phyloP scores from a whole-genome alignment of 805 yeast species.

The Torulaspora gathmanii region DNA sequence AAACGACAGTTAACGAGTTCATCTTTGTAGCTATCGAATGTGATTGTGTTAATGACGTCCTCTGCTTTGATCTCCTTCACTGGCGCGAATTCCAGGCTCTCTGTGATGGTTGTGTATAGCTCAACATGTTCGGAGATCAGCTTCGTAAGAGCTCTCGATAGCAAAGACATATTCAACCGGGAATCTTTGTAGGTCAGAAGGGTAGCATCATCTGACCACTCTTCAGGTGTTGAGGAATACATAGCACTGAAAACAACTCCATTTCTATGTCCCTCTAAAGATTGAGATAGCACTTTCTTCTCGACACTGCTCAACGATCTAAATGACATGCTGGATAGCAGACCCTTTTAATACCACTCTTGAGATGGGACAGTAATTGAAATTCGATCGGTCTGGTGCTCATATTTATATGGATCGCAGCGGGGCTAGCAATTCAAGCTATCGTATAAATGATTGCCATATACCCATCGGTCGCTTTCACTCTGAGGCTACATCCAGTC shows the following conservation, averaged over 20 bases:
- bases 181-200: slow-evolving; percentile 20
- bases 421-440: background rate
- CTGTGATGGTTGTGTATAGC: slow-evolving; percentile 25
- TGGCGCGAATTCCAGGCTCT: slow-evolving; percentile 22
- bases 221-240: slow-evolving; percentile 16
- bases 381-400: background rate
- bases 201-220: slow-evolving; percentile 27
- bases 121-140: slow-evolving; percentile 25
- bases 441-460: background rate
- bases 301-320: slow-evolving; percentile 29
- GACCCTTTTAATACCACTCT: background rate
- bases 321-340: slow-evolving; percentile 16
- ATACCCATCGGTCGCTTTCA: background rate
- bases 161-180: slow-evolving; percentile 14
- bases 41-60: slow-evolving; percentile 26
- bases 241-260: slow-evolving; percentile 29
- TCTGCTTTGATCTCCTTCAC: slow-evolving; percentile 17
- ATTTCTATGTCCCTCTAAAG: slow-evolving; percentile 23
- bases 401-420: background rate
- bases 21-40: slow-evolving; percentile 25
- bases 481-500: background rate
- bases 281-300: slow-evolving; percentile 24
- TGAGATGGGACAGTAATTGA: background rate
- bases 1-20: slow-evolving; percentile 27
- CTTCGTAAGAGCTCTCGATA: slow-evolving; percentile 22